These are phyloP conservation scores for Podila epigama DNA, from an alignment of 192 early-diverging fungal genomes.

Conservation along the genomic window DNA sequence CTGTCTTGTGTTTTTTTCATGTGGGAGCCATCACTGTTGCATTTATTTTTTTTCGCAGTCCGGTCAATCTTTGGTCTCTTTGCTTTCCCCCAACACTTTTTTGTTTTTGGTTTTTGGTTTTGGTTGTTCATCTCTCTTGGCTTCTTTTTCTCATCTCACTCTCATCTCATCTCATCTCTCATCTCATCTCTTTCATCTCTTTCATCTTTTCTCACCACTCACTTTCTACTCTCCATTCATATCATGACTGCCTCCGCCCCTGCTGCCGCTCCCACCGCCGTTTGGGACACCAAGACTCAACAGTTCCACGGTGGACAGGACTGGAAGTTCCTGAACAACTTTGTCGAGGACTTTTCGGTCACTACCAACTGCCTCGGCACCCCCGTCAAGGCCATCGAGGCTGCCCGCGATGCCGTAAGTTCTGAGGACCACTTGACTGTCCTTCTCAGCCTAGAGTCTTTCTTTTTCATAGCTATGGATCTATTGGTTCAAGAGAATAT, in stretches of 20 bases:
- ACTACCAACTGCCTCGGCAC: constrained; percentile 91
- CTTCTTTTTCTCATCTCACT: background rate
- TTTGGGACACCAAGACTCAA: constrained; percentile 90
- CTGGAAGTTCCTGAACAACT: constrained; percentile 82
- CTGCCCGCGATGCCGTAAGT: constrained; percentile 76
- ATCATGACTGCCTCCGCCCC: constrained; percentile 23
- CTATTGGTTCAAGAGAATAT: too few relatives aligned
- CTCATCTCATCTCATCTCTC: background rate
- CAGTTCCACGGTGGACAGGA: constrained; percentile 91
- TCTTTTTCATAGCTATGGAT: too few relatives aligned
- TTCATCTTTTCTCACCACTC: background rate
- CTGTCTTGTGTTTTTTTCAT: background rate
- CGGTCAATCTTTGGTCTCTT: background rate
- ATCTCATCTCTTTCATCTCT: background rate
- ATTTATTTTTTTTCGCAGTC: background rate
- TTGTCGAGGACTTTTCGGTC: constrained; percentile 92
- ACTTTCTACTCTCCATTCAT: background rate
- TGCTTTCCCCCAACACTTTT: background rate
- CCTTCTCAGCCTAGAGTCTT: too few relatives aligned
- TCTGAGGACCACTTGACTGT: too few relatives aligned
- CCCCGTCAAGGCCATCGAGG: constrained; percentile 74
- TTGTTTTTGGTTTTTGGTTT: too few relatives aligned
- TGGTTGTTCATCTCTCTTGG: background rate
- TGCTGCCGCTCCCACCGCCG: constrained; percentile 32
- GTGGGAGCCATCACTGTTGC: background rate